These are phyloP conservation scores for Alectoria sarmentosa DNA, from an alignment of 495 filamentous ascomycete species.

Conservation along the genomic window DNA sequence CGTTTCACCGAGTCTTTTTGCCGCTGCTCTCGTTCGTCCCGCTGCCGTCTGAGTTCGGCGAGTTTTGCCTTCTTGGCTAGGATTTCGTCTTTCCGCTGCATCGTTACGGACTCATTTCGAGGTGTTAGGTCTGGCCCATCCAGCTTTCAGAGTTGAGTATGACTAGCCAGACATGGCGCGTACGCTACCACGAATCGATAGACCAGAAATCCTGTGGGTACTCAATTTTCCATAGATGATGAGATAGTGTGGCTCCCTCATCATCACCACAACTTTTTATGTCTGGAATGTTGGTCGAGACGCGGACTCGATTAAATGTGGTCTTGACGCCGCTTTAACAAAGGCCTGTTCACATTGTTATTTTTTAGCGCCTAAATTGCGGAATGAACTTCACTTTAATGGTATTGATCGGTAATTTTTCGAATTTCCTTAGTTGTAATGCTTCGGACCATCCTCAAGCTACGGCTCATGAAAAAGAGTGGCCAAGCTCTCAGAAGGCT, in stretches of 20 bases:
- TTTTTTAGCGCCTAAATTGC: too few relatives aligned
- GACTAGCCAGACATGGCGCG: neutral
- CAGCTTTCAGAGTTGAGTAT: neutral
- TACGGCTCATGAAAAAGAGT: too few relatives aligned
- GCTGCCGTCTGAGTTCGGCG: constrained; percentile 87
- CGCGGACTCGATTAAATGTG: too few relatives aligned
- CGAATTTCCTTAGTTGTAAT: too few relatives aligned
- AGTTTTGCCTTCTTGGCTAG: constrained; percentile 90
- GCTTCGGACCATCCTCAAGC: too few relatives aligned
- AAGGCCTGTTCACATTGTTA: too few relatives aligned
- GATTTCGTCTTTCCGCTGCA: constrained; percentile 85
- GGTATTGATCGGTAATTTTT: too few relatives aligned
- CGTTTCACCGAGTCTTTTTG: constrained; percentile 60
- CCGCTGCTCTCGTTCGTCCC: constrained; percentile 55
- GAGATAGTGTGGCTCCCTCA: neutral
- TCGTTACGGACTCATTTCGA: neutral
- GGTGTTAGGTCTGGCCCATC: too few relatives aligned
- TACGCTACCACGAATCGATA: neutral
- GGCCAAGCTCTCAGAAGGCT: too few relatives aligned
- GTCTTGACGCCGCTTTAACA: too few relatives aligned
- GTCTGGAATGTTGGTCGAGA: too few relatives aligned
- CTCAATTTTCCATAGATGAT: neutral
- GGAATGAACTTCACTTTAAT: too few relatives aligned
- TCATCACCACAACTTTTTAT: neutral
- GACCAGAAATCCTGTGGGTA: neutral